A percentile compares a stretch with the other conserved stretches of the same genome.
Evolutionary conservation across 2,329 filamentous ascomycete species (phyloP).

Genomic region (Xylaria sp.): DNA sequence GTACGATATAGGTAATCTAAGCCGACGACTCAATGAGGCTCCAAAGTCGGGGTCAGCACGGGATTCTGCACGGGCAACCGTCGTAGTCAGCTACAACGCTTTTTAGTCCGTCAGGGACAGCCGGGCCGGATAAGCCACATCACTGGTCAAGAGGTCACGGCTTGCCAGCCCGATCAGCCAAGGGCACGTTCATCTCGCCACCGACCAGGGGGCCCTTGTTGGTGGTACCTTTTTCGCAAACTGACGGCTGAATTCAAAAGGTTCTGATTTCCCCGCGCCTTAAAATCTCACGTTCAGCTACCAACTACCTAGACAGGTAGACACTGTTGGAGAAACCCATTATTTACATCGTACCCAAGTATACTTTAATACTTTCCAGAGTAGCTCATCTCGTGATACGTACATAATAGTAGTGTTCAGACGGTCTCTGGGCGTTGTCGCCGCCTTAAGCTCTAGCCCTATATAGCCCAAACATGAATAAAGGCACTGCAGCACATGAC

Average conservation of each 20-base stretch:
- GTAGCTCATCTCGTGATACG: not conserved
- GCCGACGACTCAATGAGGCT: conserved; percentile 17
- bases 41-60: conserved; percentile 3
- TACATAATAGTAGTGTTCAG: not conserved
- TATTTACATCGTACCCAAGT: not conserved
- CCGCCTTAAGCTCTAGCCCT: not conserved
- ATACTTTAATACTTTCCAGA: not conserved
- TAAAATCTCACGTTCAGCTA: conserved; percentile 21
- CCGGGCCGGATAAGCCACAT: conserved; percentile 32
- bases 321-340: not conserved
- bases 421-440: not conserved
- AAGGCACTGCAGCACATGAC: not conserved
- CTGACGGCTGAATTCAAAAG: conserved; percentile 27
- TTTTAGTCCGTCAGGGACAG: conserved; percentile 15
- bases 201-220: conserved; percentile 17
- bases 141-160: conserved; percentile 27
- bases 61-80: conserved; percentile 1
- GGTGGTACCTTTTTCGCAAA: not conserved
- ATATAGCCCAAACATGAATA: not conserved
- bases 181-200: conserved; percentile 7
- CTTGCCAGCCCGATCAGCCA: conserved; percentile 20
- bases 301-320: not conserved
- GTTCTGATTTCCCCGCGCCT: conserved; percentile 19
- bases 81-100: conserved; percentile 11
- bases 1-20: not conserved